These are phyloP conservation scores for Alloascoidea africana DNA, from an alignment of 805 yeast species.

Conservation along the genomic window DNA sequence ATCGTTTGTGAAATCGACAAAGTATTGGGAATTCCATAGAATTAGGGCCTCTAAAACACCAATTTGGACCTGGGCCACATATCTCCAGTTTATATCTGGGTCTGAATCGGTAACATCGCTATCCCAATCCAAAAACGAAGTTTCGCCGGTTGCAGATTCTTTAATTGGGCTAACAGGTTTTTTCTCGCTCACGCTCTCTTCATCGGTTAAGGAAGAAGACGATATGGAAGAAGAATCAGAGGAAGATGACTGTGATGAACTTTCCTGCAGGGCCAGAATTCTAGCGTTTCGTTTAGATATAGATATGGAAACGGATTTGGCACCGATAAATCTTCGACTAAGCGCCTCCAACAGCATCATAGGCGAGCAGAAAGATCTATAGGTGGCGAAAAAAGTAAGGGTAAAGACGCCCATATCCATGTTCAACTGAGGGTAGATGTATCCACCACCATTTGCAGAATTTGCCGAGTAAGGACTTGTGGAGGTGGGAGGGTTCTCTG, in stretches of 20 bases:
- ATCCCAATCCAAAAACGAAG: constrained; percentile 48
- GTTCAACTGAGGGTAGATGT: constrained; percentile 19
- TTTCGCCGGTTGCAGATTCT: too few species aligned
- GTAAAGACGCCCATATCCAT: constrained; percentile 55
- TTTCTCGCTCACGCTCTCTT: background rate
- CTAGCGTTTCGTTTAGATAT: constrained; percentile 15
- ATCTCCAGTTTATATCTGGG: constrained; percentile 42
- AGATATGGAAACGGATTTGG: constrained; percentile 44
- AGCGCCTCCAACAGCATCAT: constrained; percentile 33
- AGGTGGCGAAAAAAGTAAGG: constrained; percentile 54
- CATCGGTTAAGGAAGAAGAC: background rate
- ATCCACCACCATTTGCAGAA: constrained; percentile 20
- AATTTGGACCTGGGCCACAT: constrained; percentile 63
- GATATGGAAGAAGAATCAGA: too few species aligned
- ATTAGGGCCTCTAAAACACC: constrained; percentile 69
- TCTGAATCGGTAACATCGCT: constrained; percentile 19
- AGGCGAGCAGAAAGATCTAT: constrained; percentile 51
- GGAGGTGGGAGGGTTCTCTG: background rate
- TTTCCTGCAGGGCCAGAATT: too few species aligned
- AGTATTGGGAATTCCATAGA: constrained; percentile 57
- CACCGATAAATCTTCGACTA: constrained; percentile 40
- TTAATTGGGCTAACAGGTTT: too few species aligned
- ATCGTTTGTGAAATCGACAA: constrained; percentile 61
- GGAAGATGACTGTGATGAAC: too few species aligned
- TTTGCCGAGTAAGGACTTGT: background rate